Base-by-base conservation (phyloP, 495 filamentous ascomycete species). In the Cairneyella variabilis region DNA sequence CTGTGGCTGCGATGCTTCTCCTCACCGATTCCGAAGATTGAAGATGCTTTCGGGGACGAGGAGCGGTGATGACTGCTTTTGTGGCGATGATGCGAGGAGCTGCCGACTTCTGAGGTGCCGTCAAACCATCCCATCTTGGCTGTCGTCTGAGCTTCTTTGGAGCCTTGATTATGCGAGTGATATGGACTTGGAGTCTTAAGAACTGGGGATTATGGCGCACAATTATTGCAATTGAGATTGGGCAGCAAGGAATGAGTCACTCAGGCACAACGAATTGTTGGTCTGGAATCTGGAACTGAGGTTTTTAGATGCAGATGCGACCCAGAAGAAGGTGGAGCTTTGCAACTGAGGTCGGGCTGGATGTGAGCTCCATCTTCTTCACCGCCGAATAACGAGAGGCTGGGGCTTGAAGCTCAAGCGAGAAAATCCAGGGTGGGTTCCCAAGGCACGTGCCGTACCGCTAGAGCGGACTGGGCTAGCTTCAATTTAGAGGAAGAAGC, bases 61-160 rank as follows among this genome's bases (percentile, higher is more conserved):
- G 34, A 26, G 2, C 43, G 42, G 30, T 50, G 50, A 26, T 44
- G 44, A 6, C 30, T 38, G 28, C 28, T 18, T n/a, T 44, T 40
- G 18, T 53, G 48, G 34, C 26, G 32, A 32, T 48, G 36, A 22
- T 32, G 32, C 3, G 53, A 55, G 49, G 30, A 22, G 23, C n/a
- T n/a, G 14, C 53, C 47, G 16, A 53, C 38, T 26, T 56, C 48
- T 30, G 56, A 71, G 48, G 58, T 62, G 39, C 73, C 72, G 48
- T 72, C 69, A 46, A 76, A 76, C 76, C 76, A 79, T 45, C 71
- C 71, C 76, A 79, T 79, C 55, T 30, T 47, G 44, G 2, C 17
- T 40, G 11, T 17, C 6, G 37, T 40, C 37, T 40, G 16, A 17
- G 17, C 17, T 12, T 20, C 8, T 8, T 5, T 40, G 37, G 16